Evolutionary conservation across 2,329 filamentous ascomycete genomes (phyloP).

Genomic region (Huntiella abstrusa): DNA sequence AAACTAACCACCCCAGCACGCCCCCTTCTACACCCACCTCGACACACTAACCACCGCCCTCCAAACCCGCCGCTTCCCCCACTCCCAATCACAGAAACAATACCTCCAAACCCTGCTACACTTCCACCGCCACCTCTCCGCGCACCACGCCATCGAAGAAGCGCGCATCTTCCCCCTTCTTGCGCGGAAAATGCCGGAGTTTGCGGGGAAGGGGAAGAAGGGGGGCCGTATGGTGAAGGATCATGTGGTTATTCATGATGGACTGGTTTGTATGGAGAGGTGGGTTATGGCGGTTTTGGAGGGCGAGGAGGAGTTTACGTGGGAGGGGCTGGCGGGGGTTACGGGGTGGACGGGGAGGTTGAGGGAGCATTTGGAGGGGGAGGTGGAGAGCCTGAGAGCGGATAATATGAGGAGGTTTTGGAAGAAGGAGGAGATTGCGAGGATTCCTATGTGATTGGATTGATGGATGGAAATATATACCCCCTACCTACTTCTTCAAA

Average conservation of each 20-base stretch:
- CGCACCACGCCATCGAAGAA: slow-evolving; percentile 75
- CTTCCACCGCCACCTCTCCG: slow-evolving; percentile 50
- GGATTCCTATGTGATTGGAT: slow-evolving; percentile 42
- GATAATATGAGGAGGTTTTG: slow-evolving; percentile 81
- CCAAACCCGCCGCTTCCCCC: slow-evolving; percentile 35
- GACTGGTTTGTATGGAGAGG: slow-evolving; percentile 45
- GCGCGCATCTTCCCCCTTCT: slow-evolving; percentile 61
- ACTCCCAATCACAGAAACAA: slow-evolving; percentile 44
- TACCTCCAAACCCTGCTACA: slow-evolving; percentile 50
- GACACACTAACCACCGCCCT: slow-evolving; percentile 50
- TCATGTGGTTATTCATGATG: slow-evolving; percentile 61
- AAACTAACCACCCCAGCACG: slow-evolving; percentile 33
- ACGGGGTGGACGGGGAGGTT: slow-evolving; percentile 64
- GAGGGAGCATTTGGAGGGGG: slow-evolving; percentile 69
- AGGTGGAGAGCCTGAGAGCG: slow-evolving; percentile 59
- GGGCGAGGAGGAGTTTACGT: slow-evolving; percentile 36
- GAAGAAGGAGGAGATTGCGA: slow-evolving; percentile 54
- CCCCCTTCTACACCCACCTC: slow-evolving; percentile 59
- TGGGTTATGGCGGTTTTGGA: slow-evolving; percentile 43
- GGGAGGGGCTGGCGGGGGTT: slow-evolving; percentile 29
- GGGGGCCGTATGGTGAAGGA: slow-evolving; percentile 43
- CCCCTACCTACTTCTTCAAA: slow-evolving; percentile 18
- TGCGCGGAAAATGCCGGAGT: slow-evolving; percentile 61
- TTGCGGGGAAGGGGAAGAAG: slow-evolving; percentile 20
- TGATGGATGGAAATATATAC: not conserved